phyloP scores from a whole-genome alignment of 192 early-diverging fungal species.

The Podila minutissima region DNA sequence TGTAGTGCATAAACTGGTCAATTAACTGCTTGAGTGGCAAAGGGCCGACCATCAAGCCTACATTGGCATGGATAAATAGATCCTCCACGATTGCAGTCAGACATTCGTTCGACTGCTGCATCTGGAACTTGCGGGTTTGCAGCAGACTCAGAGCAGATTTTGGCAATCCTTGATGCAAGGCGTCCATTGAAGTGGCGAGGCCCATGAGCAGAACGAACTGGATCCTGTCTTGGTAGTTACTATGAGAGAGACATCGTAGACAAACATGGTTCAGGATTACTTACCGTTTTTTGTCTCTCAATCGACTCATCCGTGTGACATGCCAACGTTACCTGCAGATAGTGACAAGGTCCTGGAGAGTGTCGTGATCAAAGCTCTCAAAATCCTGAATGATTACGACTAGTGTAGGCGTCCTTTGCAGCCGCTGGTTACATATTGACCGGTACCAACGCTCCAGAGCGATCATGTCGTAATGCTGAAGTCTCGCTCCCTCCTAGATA shows the following conservation, averaged over 20 bases:
- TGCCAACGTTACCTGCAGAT: slow-evolving; percentile 55
- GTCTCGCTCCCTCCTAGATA: slow-evolving; percentile 33
- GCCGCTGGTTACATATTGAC: slow-evolving; percentile 20
- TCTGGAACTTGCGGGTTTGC: slow-evolving; percentile 80
- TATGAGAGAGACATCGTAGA: slow-evolving; percentile 29
- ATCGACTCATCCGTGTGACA: slow-evolving; percentile 25
- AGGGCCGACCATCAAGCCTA: slow-evolving; percentile 70
- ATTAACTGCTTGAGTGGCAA: slow-evolving; percentile 79
- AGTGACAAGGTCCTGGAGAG: slow-evolving; percentile 80
- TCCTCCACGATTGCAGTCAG: slow-evolving; percentile 61
- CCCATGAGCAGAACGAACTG: slow-evolving; percentile 87
- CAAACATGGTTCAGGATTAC: slow-evolving; percentile 12
- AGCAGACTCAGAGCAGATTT: slow-evolving; percentile 77
- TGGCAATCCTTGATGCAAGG: slow-evolving; percentile 81
- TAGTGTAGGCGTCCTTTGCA: slow-evolving; percentile 46
- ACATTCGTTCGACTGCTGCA: slow-evolving; percentile 79
- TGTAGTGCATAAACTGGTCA: slow-evolving; percentile 82
- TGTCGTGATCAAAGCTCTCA: slow-evolving; percentile 78
- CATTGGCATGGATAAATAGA: slow-evolving; percentile 65
- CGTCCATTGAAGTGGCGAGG: slow-evolving; percentile 87
- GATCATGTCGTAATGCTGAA: slow-evolving; percentile 72
- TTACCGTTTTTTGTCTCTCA: background rate
- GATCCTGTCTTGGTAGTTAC: slow-evolving; percentile 73
- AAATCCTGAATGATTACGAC: slow-evolving; percentile 89
- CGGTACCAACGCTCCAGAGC: slow-evolving; percentile 75